Conservation (phyloP, 176 grass and related monocot species). For the Oropetium thomaeum region DNA sequence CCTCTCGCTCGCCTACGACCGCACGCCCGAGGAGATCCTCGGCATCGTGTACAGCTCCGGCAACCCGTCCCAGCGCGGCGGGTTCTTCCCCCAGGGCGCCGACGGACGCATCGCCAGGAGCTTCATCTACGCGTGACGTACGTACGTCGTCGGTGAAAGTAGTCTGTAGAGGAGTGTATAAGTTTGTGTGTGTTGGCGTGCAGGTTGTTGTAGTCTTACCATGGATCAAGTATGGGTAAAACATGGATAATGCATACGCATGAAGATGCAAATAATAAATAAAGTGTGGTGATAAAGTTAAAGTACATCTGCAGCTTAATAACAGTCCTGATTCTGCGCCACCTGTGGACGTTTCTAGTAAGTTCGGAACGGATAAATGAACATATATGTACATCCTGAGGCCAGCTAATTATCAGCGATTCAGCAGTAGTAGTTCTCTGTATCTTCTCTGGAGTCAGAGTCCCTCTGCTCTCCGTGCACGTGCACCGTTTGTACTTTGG, state of each 20-base stretch:
- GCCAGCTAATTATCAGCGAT: not conserved
- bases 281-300: too few species aligned
- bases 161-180: constrained; percentile 10
- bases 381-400: not conserved
- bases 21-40: constrained; percentile 74
- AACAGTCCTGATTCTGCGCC: not conserved
- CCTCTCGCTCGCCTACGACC: constrained; percentile 62
- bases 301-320: too few species aligned
- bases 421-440: not conserved
- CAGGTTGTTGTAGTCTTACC: not conserved
- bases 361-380: too few species aligned
- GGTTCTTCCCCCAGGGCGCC: constrained; percentile 79
- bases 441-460: not conserved
- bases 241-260: not conserved
- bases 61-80: constrained; percentile 44
- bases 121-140: not conserved
- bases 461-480: not conserved
- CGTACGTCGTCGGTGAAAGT: not conserved
- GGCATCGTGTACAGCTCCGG: constrained; percentile 79
- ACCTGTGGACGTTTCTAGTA: not conserved
- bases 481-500: not conserved
- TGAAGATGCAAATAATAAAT: constrained; percentile 32
- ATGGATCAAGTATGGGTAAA: not conserved
- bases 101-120: constrained; percentile 57
- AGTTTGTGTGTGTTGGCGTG: not conserved